Conservation (phyloP, 345 rosid species). For the Citrus glauca region DNA sequence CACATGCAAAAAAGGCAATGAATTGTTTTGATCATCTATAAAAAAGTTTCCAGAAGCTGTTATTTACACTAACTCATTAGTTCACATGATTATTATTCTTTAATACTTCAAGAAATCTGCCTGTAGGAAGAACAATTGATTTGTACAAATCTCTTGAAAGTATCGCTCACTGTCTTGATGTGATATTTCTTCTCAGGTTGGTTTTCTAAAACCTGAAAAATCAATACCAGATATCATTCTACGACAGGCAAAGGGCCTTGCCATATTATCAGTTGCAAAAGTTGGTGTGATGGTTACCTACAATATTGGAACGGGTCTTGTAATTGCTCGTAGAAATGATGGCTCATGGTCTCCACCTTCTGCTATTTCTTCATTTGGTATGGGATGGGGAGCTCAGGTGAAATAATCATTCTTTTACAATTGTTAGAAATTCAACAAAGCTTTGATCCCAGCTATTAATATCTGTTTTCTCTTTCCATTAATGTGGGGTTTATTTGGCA, state of each 20-base stretch:
- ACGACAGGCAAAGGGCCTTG: constrained; percentile 87
- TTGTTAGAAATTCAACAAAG: not conserved
- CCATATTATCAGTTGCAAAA: constrained; percentile 74
- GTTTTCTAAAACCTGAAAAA: constrained; percentile 73
- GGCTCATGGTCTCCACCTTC: constrained; percentile 99
- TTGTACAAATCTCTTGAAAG: not conserved
- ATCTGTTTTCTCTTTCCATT: not conserved
- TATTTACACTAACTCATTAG: not conserved
- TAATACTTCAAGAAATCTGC: not conserved
- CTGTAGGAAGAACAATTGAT: not conserved
- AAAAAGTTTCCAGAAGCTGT: not conserved
- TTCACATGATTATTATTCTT: not conserved
- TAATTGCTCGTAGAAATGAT: constrained; percentile 81
- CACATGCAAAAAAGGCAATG: not conserved
- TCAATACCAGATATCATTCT: constrained; percentile 79
- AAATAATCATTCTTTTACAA: not conserved
- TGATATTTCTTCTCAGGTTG: constrained; percentile 47
- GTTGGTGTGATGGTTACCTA: constrained; percentile 90
- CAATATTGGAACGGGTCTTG: constrained; percentile 90
- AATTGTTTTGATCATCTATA: not conserved
- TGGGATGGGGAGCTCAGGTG: constrained; percentile 99
- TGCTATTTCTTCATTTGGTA: constrained; percentile 83
- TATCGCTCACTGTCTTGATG: constrained; percentile 11
- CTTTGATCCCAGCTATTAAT: not conserved
- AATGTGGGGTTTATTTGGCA: constrained; percentile 12